Conservation (phyloP, 106 monocot genomes). For the Hemerocallis citrina region DNA sequence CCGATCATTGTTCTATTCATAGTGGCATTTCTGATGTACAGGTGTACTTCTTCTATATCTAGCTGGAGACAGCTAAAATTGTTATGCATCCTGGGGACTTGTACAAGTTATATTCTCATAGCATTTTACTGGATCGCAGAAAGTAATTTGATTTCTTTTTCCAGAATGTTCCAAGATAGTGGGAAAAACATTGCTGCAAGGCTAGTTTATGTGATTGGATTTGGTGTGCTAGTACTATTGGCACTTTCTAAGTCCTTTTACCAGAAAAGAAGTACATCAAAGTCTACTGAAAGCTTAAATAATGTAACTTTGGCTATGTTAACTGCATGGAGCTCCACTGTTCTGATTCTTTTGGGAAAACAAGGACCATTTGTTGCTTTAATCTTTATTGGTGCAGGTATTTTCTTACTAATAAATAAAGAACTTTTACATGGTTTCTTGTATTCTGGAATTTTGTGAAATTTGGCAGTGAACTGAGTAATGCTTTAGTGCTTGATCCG, state of each 20-base stretch:
- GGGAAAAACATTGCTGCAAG: slow-evolving; percentile 56
- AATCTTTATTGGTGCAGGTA: slow-evolving; percentile 70
- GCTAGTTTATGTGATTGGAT: slow-evolving; percentile 62
- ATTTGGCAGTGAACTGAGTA: background rate
- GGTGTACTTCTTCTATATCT: slow-evolving; percentile 5
- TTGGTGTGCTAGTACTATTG: slow-evolving; percentile 38
- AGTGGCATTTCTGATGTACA: slow-evolving; percentile 37
- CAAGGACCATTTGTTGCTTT: slow-evolving; percentile 71
- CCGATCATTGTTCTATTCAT: slow-evolving; percentile 33
- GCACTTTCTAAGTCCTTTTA: slow-evolving; percentile 18
- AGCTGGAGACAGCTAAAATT: slow-evolving; percentile 20
- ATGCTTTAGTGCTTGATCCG: no score
- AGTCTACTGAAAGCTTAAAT: slow-evolving; percentile 18
- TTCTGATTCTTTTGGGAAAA: slow-evolving; percentile 78
- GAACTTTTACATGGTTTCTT: background rate
- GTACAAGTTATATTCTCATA: slow-evolving; percentile 55
- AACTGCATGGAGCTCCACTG: slow-evolving; percentile 72
- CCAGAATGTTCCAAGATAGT: slow-evolving; percentile 19
- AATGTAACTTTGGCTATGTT: slow-evolving; percentile 36
- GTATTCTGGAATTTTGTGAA: background rate
- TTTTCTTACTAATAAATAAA: background rate
- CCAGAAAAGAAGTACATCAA: slow-evolving; percentile 12
- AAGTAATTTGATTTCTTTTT: slow-evolving; percentile 29
- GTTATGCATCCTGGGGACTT: slow-evolving; percentile 22
- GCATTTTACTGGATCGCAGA: slow-evolving; percentile 64